Evolutionary conservation across 139 green algal genomes (phyloP), one percentile per base, ranked within the genome.

Genomic region (Chlorella sp.): DNA sequence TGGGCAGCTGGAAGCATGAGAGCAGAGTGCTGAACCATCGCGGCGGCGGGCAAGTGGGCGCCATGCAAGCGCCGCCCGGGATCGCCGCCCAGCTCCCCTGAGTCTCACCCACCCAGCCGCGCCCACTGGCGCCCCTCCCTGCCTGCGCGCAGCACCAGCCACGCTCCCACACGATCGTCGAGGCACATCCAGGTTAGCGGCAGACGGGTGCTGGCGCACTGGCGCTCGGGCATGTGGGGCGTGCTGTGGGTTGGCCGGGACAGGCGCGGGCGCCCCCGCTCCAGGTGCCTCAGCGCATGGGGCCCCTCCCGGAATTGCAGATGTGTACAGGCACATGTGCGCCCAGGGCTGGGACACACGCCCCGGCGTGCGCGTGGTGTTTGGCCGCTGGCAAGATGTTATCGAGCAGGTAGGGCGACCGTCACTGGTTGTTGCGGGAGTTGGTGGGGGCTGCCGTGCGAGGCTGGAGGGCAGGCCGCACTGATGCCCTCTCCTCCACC

Each of bases 151-250:
- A 45, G 51, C 68, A 58, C 19, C 66, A 66, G 29, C 83, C 87
- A 1, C 60, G 59, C 1, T 84, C 70, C 17, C 95, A 99, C 84
- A 97, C 90, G 61, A 98, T 99, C 74, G 90, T 98, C 27, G 95
- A 98, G 82, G 95, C 95, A 0, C 95, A 98, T 66, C 94, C 94
- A n/a, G n/a, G n/a, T n/a, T n/a, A n/a, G n/a, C n/a, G n/a, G n/a
- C n/a, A n/a, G n/a, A n/a, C n/a, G n/a, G n/a, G n/a, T n/a, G n/a
- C n/a, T n/a, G n/a, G n/a, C n/a, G n/a, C n/a, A n/a, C n/a, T n/a
- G n/a, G n/a, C n/a, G n/a, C n/a, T n/a, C n/a, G n/a, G n/a, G n/a
- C n/a, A n/a, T n/a, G n/a, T n/a, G n/a, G n/a, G n/a, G n/a, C n/a
- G n/a, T n/a, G n/a, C n/a, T n/a, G n/a, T n/a, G n/a, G n/a, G n/a